Conservation (phyloP, 2,329 filamentous ascomycete species). For the Didymella lethalis region DNA sequence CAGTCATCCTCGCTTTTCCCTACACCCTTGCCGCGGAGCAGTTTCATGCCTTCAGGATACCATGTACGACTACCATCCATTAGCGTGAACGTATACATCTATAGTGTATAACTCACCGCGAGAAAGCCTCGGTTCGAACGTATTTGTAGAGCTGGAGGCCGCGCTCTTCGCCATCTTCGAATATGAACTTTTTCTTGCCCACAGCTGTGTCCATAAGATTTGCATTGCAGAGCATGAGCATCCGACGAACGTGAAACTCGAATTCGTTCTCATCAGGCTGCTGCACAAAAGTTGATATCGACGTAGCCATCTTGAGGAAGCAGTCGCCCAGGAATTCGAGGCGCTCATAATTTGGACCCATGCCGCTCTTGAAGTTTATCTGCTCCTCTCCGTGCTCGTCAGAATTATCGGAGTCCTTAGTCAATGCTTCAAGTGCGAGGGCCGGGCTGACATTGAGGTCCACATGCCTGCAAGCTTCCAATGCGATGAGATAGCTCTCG, state of each 20-base stretch:
- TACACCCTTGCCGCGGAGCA: slow-evolving; percentile 74
- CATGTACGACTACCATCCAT: slow-evolving; percentile 69
- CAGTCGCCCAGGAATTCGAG: slow-evolving; percentile 93
- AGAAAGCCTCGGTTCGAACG: slow-evolving; percentile 84
- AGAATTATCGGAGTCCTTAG: slow-evolving; percentile 88
- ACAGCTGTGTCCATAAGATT: slow-evolving; percentile 81
- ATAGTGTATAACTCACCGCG: slow-evolving; percentile 59
- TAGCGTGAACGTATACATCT: slow-evolving; percentile 13
- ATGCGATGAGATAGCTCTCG: slow-evolving; percentile 79
- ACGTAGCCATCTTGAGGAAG: slow-evolving; percentile 95
- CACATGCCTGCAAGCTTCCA: slow-evolving; percentile 75
- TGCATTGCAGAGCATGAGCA: slow-evolving; percentile 89
- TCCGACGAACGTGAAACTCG: slow-evolving; percentile 87
- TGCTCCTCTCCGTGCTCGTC: slow-evolving; percentile 74
- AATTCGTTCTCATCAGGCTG: slow-evolving; percentile 83
- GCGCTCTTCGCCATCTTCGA: slow-evolving; percentile 48
- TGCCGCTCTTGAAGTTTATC: slow-evolving; percentile 79
- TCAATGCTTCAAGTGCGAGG: slow-evolving; percentile 86
- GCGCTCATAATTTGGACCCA: slow-evolving; percentile 94
- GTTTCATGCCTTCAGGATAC: slow-evolving; percentile 82
- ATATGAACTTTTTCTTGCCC: slow-evolving; percentile 46
- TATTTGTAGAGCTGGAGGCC: slow-evolving; percentile 71
- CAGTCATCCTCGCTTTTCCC: slow-evolving; percentile 58
- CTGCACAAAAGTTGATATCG: slow-evolving; percentile 81
- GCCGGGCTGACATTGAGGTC: slow-evolving; percentile 69